Base-by-base conservation (phyloP, 1,139 yeast species). In the Diutina sp. region DNA sequence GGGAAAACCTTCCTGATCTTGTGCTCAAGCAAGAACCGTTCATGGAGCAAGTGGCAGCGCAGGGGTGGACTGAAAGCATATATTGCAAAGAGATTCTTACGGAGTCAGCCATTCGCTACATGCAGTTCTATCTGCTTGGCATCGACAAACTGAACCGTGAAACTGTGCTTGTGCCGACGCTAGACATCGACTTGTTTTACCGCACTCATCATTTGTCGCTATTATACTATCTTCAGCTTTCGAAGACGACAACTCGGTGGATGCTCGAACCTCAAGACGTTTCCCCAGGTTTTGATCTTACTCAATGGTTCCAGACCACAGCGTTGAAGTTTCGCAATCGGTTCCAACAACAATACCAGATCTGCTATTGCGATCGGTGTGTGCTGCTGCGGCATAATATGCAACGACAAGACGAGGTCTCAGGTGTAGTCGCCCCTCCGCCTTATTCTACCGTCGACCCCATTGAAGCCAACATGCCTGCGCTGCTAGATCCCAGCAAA, bases 131-230 rank as follows among this genome's bases (percentile, higher is more conserved):
- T 54, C 56, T 58, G n/a, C 46, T 72, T 32, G 51, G 38, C 9
- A 29, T 47, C 2, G 54, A 57, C 9, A 55, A 48, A 12, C 41
- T 54, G 25, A 61, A 59, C 41, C 57, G 53, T 14, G 57, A 53
- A 8, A 47, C 54, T 16, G 60, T 66, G 57, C 61, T 69, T 21
- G 71, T 73, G 1, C 77, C 78, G 0, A 71, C 77, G 1, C 62
- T 73, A 56, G 78, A 74, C 57, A 68, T 74, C 44, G 77, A 74
- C 58, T 62, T 74, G 48, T 63, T 70, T 1, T 73, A 77, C 77
- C 76, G 71, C 57, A 72, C 77, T 6, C 76, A 73, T 58, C 75
- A 70, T 57, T 62, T 73, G 46, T 61, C 66, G 2, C 65, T 68
- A 50, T 56, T 54, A 28, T 60, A 61, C 30, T 73, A 73, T 59